phyloP scores from a whole-genome alignment of 345 rosid genomes.

The Brassica incana region DNA sequence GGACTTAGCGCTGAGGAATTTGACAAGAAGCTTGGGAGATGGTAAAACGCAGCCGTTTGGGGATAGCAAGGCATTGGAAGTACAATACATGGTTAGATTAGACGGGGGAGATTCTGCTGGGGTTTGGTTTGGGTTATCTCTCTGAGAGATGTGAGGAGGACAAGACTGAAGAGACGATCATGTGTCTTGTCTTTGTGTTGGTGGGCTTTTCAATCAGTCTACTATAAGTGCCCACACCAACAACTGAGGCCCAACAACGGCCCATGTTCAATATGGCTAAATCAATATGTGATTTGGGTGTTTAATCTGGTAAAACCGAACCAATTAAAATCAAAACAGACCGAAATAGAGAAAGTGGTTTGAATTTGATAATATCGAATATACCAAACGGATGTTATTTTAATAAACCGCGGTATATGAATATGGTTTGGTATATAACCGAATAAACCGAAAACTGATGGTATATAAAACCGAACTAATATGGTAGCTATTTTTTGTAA shows the following conservation, averaged over 20 bases:
- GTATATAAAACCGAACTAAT: too few species aligned
- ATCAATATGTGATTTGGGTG: slow-evolving; percentile 46
- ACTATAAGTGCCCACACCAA: too few species aligned
- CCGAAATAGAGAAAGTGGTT: too few species aligned
- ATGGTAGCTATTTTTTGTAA: too few species aligned
- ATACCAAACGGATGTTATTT: too few species aligned
- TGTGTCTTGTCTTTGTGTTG: neutral
- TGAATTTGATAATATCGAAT: too few species aligned
- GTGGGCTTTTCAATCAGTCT: neutral
- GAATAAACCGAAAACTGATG: too few species aligned
- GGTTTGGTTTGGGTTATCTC: neutral
- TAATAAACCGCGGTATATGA: too few species aligned
- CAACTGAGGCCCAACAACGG: slow-evolving; percentile 54
- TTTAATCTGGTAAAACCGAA: too few species aligned
- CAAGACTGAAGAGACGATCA: neutral
- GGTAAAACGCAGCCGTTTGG: slow-evolving; percentile 53
- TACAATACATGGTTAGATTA: slow-evolving; percentile 49
- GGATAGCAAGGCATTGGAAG: slow-evolving; percentile 64
- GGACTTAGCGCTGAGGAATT: slow-evolving; percentile 27
- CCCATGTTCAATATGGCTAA: too few species aligned
- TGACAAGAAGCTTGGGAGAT: slow-evolving; percentile 46
- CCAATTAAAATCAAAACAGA: too few species aligned
- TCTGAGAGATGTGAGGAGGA: neutral
- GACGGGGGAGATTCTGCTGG: neutral
- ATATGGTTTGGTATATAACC: too few species aligned